These are phyloP conservation scores for Filobasidium floriforme DNA, from an alignment of 768 basidiomycete genomes.

Conservation along the genomic window DNA sequence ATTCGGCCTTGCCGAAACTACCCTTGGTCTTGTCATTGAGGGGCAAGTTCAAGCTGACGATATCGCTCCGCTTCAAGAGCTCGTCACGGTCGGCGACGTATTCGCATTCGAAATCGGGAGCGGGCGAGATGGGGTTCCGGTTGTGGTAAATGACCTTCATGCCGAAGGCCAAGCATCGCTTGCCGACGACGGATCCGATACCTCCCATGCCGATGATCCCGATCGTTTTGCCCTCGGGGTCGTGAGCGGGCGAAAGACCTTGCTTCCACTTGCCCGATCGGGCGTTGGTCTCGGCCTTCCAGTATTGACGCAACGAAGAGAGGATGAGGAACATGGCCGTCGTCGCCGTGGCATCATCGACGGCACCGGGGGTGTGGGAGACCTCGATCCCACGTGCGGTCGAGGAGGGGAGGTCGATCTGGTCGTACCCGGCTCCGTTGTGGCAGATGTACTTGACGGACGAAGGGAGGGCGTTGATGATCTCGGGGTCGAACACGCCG, in stretches of 20 bases:
- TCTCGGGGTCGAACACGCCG: constrained; percentile 71
- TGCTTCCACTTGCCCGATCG: constrained; percentile 39
- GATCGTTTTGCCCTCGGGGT: constrained; percentile 42
- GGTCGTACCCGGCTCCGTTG: constrained; percentile 89
- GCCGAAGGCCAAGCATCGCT: constrained; percentile 59
- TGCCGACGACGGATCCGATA: constrained; percentile 50
- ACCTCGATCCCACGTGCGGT: constrained; percentile 65
- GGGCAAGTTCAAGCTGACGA: constrained; percentile 79
- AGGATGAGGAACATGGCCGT: constrained; percentile 76
- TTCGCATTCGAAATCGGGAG: constrained; percentile 61
- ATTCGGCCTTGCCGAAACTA: constrained; percentile 66
- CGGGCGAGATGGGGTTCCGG: constrained; percentile 50
- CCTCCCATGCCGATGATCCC: constrained; percentile 48
- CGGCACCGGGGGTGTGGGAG: constrained; percentile 82
- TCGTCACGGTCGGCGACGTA: constrained; percentile 59
- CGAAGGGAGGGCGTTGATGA: constrained; percentile 61
- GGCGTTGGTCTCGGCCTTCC: constrained; percentile 54
- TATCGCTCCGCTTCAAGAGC: constrained; percentile 66
- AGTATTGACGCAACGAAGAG: constrained; percentile 66
- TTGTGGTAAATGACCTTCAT: constrained; percentile 78
- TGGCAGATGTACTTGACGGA: constrained; percentile 79
- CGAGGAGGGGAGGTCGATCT: constrained; percentile 68
- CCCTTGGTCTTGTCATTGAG: constrained; percentile 64
- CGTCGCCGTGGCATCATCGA: constrained; percentile 84
- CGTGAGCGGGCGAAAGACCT: constrained; percentile 33